A percentile compares a stretch with the other conserved stretches of the same genome.
Evolutionary conservation across 441 rosid genomes (phyloP).

Genomic region (Pelargonium citronellum): DNA sequence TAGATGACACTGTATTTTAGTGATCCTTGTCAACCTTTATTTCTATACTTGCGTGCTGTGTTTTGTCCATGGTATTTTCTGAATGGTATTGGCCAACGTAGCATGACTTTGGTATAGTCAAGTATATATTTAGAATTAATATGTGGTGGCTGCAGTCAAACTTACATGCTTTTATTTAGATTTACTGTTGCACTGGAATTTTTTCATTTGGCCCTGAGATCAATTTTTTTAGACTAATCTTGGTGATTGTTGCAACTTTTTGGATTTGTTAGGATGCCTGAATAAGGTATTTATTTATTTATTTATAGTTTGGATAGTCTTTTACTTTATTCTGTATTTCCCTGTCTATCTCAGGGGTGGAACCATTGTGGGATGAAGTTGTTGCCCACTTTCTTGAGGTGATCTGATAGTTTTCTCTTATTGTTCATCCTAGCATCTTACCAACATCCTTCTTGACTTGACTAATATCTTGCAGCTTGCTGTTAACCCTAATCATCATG

Average conservation of each 20-base stretch:
- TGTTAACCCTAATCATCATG: constrained; percentile 67
- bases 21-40: neutral
- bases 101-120: neutral
- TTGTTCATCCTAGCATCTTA: constrained; percentile 22
- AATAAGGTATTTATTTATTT: neutral
- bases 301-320: neutral
- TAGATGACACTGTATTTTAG: neutral
- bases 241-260: neutral
- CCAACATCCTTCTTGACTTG: constrained; percentile 30
- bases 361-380: constrained; percentile 92
- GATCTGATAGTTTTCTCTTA: constrained; percentile 21
- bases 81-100: neutral
- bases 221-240: neutral
- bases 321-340: neutral
- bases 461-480: constrained; percentile 71
- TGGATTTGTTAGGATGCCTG: neutral
- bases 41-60: neutral
- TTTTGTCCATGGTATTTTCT: neutral
- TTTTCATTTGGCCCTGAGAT: neutral
- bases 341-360: constrained; percentile 58
- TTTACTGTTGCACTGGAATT: neutral
- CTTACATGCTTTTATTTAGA: neutral
- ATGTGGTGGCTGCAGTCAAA: neutral
- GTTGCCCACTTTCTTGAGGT: constrained; percentile 94
- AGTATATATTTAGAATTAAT: neutral